phyloP scores from a whole-genome alignment of 176 grass and related monocot genomes.

The Luzula sylvatica region DNA sequence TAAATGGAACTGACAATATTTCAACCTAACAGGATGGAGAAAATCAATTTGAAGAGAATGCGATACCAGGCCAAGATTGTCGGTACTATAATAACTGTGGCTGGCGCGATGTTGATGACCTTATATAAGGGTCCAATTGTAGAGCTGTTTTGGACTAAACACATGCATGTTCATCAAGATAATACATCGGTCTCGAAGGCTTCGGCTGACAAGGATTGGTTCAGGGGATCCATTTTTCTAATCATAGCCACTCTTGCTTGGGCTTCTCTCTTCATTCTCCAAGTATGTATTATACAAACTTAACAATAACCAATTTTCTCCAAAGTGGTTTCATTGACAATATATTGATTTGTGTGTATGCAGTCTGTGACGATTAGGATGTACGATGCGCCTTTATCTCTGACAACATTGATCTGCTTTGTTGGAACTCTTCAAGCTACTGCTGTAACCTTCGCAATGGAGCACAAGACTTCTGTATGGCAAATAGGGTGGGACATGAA shows the following conservation, averaged over 20 bases:
- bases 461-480: constrained; percentile 56
- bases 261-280: constrained; percentile 93
- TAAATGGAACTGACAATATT: background rate
- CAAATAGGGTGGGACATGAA: constrained; percentile 96
- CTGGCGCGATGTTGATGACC: constrained; percentile 97
- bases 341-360: background rate
- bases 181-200: background rate
- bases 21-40: constrained; percentile 62
- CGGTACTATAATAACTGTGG: constrained; percentile 80
- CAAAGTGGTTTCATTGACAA: background rate
- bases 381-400: constrained; percentile 80
- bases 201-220: constrained; percentile 70
- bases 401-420: constrained; percentile 78
- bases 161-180: constrained; percentile 33
- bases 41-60: constrained; percentile 73
- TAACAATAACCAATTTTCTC: no score
- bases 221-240: constrained; percentile 87
- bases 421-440: constrained; percentile 90
- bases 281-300: constrained; percentile 32
- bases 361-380: constrained; percentile 69
- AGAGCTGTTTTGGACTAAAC: constrained; percentile 64
- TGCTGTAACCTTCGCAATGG: constrained; percentile 80
- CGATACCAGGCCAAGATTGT: constrained; percentile 84
- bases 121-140: constrained; percentile 86
- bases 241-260: constrained; percentile 91